Conservation (phyloP, 768 basidiomycete genomes). For the Russula ochroleuca region DNA sequence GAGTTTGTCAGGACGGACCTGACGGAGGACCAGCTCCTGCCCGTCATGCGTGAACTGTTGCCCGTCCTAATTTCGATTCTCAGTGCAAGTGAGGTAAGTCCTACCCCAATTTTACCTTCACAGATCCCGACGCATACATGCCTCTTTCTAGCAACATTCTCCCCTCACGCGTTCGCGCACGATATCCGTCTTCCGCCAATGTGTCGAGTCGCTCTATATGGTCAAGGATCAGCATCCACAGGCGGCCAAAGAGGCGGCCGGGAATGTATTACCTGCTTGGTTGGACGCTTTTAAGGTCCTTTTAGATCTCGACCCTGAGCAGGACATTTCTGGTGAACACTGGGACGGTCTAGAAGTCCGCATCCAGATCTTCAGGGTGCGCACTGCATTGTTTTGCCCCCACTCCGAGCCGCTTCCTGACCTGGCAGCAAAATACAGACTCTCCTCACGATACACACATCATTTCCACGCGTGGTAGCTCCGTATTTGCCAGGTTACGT, state of each 20-base stretch:
- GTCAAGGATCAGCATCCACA: constrained; percentile 91
- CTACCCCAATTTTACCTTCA: constrained; percentile 3
- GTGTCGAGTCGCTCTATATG: constrained; percentile 85
- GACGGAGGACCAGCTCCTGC: constrained; percentile 91
- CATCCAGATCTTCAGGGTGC: constrained; percentile 81
- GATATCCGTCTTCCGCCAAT: constrained; percentile 86
- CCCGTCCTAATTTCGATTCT: constrained; percentile 81
- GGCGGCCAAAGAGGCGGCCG: constrained; percentile 77
- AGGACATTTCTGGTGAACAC: constrained; percentile 55
- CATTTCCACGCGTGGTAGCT: constrained; percentile 72
- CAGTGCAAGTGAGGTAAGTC: constrained; percentile 63
- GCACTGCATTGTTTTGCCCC: constrained; percentile 14
- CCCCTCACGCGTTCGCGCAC: constrained; percentile 80
- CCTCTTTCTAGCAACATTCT: constrained; percentile 56
- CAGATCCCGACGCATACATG: background rate
- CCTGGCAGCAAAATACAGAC: constrained; percentile 45
- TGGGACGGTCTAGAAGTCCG: constrained; percentile 84
- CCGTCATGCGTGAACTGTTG: constrained; percentile 81
- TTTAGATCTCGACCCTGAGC: constrained; percentile 56
- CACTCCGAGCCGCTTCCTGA: constrained; percentile 2
- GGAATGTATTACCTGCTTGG: constrained; percentile 83
- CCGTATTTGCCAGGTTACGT: constrained; percentile 61
- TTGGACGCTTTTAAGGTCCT: constrained; percentile 83
- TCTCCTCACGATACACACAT: constrained; percentile 70
- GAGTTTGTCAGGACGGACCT: constrained; percentile 93